A percentile compares a stretch with the other conserved stretches of the same genome.
These are phyloP conservation scores for Scedosporium minutisporum DNA, from an alignment of 2,329 filamentous ascomycete genomes.

Conservation along the genomic window DNA sequence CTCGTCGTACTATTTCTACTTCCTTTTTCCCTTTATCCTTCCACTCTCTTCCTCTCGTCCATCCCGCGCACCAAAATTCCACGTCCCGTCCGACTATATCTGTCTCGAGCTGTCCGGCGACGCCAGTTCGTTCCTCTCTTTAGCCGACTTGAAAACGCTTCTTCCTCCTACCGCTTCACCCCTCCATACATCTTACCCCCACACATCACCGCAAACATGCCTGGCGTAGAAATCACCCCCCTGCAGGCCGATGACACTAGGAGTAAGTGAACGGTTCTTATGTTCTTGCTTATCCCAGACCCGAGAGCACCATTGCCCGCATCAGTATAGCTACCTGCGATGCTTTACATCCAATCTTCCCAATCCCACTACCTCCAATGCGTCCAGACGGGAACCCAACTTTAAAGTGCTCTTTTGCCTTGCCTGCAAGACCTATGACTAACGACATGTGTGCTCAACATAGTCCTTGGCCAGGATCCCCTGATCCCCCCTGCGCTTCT, in stretches of 20 bases:
- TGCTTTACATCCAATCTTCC: too few species aligned
- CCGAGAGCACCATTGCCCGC: neutral
- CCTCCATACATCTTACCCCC: neutral
- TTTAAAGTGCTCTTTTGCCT: neutral
- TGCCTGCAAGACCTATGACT: neutral
- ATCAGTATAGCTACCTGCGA: neutral
- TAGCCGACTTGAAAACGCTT: neutral
- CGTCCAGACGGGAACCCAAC: neutral
- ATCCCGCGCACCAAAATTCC: neutral
- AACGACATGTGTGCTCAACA: constrained; percentile 2
- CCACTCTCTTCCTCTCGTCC: neutral
- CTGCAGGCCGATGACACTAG: constrained; percentile 6
- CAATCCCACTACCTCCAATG: neutral
- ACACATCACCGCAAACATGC: constrained; percentile 2
- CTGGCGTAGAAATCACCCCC: neutral
- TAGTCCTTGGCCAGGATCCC: constrained; percentile 89
- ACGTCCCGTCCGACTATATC: neutral
- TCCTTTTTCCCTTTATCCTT: neutral
- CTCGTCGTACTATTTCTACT: neutral
- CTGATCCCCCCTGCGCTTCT: constrained; percentile 83
- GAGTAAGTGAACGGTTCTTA: neutral
- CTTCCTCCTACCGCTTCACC: neutral
- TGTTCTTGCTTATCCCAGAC: neutral
- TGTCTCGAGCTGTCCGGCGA: neutral
- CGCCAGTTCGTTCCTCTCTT: neutral